Evolutionary conservation across 441 rosid genomes (phyloP).

Genomic region (Mallotus repandus): DNA sequence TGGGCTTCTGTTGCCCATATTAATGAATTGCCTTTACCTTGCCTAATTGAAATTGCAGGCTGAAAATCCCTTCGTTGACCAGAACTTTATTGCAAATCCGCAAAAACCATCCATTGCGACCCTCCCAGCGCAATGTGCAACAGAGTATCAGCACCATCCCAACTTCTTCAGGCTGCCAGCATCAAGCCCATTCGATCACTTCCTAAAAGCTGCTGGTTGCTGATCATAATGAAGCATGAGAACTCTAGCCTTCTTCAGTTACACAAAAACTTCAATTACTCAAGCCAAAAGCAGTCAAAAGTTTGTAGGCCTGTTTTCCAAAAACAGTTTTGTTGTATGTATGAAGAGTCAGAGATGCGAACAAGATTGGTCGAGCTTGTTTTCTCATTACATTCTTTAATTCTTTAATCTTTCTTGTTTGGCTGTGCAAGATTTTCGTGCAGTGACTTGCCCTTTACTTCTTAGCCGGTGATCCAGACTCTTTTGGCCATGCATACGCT

Average conservation of each 20-base stretch:
- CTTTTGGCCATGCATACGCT: neutral
- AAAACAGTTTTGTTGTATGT: neutral
- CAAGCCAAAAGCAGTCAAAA: neutral
- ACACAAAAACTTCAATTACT: neutral
- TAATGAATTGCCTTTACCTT: neutral
- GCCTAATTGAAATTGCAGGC: slow-evolving; percentile 38
- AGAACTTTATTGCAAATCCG: slow-evolving; percentile 23
- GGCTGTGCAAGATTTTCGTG: neutral
- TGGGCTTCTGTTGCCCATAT: neutral
- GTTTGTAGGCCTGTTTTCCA: neutral
- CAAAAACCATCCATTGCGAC: slow-evolving; percentile 22
- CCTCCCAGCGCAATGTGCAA: slow-evolving; percentile 39
- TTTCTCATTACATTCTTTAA: slow-evolving; percentile 20
- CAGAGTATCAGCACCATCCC: slow-evolving; percentile 52
- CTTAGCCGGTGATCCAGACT: neutral
- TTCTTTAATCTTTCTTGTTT: slow-evolving; percentile 17
- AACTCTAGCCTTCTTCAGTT: neutral
- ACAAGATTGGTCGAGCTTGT: slow-evolving; percentile 1
- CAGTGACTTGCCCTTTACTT: neutral
- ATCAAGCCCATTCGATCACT: slow-evolving; percentile 81
- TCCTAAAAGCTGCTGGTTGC: slow-evolving; percentile 96
- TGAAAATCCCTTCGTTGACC: slow-evolving; percentile 43
- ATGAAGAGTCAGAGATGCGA: neutral
- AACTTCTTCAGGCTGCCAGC: slow-evolving; percentile 67
- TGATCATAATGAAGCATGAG: slow-evolving; percentile 33